Evolutionary conservation across 441 rosid species (phyloP).

Genomic region (Aquilaria agallochum): DNA sequence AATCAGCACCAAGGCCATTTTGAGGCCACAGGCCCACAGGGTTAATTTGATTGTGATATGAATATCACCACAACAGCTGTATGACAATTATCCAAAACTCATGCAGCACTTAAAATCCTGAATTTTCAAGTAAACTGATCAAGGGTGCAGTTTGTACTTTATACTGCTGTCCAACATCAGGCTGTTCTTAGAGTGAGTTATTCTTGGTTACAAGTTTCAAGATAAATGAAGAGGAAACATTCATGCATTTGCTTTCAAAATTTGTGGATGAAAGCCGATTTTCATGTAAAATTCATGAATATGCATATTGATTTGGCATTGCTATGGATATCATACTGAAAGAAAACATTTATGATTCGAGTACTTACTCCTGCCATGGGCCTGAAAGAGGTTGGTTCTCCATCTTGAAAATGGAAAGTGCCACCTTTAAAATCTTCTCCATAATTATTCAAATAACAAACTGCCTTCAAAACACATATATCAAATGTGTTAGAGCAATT

Average conservation of each 20-base stretch:
- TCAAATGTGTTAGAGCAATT: slow-evolving; percentile 12
- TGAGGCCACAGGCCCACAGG: too few relatives aligned
- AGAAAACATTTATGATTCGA: not conserved
- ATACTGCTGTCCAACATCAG: too few relatives aligned
- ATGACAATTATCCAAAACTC: too few relatives aligned
- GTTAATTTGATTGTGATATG: too few relatives aligned
- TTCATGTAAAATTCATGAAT: not conserved
- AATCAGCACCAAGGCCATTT: not conserved
- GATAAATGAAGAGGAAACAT: not conserved
- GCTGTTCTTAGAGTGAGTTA: too few relatives aligned
- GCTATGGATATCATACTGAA: not conserved
- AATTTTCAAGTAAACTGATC: too few relatives aligned
- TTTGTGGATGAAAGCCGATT: too few relatives aligned
- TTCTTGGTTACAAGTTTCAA: too few relatives aligned
- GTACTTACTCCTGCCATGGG: slow-evolving; percentile 74
- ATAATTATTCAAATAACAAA: slow-evolving; percentile 81
- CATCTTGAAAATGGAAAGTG: slow-evolving; percentile 74
- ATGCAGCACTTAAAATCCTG: too few relatives aligned
- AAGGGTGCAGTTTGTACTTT: too few relatives aligned
- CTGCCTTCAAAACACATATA: slow-evolving; percentile 53
- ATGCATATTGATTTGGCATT: not conserved
- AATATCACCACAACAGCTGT: too few relatives aligned
- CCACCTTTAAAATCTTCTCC: slow-evolving; percentile 82
- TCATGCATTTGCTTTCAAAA: not conserved
- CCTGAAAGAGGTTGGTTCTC: slow-evolving; percentile 51